Evolutionary conservation across 2,329 filamentous ascomycete genomes (phyloP), one percentile per base, ranked within the genome.

Genomic region (Tolypocladium endophyticum): DNA sequence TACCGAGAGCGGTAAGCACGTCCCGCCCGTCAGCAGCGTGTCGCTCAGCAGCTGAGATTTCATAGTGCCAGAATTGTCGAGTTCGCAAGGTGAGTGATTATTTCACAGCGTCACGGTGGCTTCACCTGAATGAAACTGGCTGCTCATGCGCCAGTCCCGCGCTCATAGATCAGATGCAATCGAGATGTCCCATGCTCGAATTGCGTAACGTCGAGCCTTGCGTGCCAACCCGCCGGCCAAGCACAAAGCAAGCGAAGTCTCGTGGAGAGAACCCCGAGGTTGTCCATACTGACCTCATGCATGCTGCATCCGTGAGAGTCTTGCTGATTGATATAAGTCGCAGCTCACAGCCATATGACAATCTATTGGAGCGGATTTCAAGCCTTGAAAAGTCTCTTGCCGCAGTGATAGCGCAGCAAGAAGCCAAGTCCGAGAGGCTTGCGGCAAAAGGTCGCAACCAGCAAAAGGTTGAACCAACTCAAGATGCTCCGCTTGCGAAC

Each of bases 151-250:
- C n/a, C 5, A 39, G 4, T 16, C 18, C 20, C n/a, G 7, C 35
- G 23, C 8, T 47, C 38, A 6, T 16, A 63, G 64, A 64, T 63
- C 20, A 59, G 63, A 58, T 65, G 64, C 52, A 65, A 65, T 35
- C 59, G 64, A 57, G 60, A 65, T 23, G 41, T 53, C 18, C 64
- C 64, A 23, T 65, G 64, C 59, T 65, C 64, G 39, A 65, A 65
- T 39, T 65, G 64, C 50, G 53, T 65, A 9, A 65, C 64, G 5
- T 65, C 64, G 18, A 64, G 61, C 9, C 63, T 65, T 18, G 54
- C 59, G 16, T 65, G 64, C 43, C 61, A 61, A n/a, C 61, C 64
- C 30, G 61, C 33, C 1, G 39, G 23, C 25, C 45, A 50, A 23
- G 23, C 45, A 50, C 28, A 25, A 6, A 50, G 23, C 23, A 50